A percentile compares a stretch with the other conserved stretches of the same genome.
These are phyloP conservation scores for Rhodomyrtus psidioides DNA, from an alignment of 441 rosid genomes.

Conservation along the genomic window DNA sequence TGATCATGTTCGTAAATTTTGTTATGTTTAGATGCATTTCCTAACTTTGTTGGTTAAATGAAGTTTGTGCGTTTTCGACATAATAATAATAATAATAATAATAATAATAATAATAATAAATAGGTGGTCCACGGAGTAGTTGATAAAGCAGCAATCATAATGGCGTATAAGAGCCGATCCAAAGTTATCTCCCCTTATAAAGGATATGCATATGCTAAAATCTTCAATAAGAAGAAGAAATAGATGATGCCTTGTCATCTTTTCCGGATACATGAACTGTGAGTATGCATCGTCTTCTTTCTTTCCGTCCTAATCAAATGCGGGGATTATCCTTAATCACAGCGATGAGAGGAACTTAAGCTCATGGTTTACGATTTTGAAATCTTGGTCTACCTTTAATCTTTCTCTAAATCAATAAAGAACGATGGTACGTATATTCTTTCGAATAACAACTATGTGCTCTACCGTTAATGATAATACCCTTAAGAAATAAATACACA, in stretches of 20 bases:
- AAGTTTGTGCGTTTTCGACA: too few relatives aligned
- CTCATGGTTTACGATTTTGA: background rate
- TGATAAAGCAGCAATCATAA: background rate
- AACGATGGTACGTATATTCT: background rate
- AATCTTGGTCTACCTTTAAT: background rate
- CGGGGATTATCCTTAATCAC: background rate
- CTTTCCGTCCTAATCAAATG: background rate
- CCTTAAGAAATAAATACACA: background rate
- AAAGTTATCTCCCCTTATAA: background rate
- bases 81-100: too few relatives aligned
- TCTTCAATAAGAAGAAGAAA: background rate
- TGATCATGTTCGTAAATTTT: background rate
- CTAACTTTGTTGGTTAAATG: too few relatives aligned
- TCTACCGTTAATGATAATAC: background rate
- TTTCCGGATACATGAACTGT: background rate
- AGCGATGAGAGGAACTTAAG: background rate
- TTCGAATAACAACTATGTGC: background rate
- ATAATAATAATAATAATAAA: too few relatives aligned
- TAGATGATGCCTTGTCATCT: background rate
- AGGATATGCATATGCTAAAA: background rate
- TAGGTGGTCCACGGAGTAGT: background rate
- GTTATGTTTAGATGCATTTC: too few relatives aligned
- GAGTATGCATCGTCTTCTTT: background rate
- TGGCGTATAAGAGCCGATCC: background rate
- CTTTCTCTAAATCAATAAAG: background rate